Percentiles rank a stretch among this genome's conserved stretches.
Conservation (phyloP, 1,139 yeast genomes). For the Debaryomyces psychrophilus region DNA sequence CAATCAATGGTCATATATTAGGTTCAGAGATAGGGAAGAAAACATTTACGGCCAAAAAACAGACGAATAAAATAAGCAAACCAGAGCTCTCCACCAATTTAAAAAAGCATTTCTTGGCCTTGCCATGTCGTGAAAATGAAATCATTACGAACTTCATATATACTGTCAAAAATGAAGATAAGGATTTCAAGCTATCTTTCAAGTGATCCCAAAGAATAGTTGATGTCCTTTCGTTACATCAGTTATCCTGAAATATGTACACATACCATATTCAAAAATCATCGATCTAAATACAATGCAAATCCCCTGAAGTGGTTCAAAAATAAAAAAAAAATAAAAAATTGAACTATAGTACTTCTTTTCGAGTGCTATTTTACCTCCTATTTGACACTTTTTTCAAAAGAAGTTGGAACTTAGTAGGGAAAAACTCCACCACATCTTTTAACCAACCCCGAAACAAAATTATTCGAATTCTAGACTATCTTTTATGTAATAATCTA, state of each 20-base stretch:
- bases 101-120: constrained; percentile 63
- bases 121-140: constrained; percentile 75
- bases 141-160: constrained; percentile 77
- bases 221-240: background rate
- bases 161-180: constrained; percentile 67
- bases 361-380: no score
- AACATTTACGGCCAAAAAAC: constrained; percentile 51
- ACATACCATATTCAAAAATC: no score
- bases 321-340: no score
- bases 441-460: no score
- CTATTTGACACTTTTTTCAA: no score
- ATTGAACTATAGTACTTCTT: no score
- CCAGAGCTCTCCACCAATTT: constrained; percentile 56
- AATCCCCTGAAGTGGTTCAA: no score
- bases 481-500: no score
- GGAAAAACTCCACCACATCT: no score
- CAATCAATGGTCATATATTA: constrained; percentile 62
- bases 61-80: constrained; percentile 49
- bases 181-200: constrained; percentile 46
- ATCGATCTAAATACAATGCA: no score
- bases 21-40: constrained; percentile 67
- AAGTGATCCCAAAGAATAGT: constrained; percentile 16
- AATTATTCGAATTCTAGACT: no score
- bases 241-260: background rate
- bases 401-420: no score